phyloP scores from a whole-genome alignment of 164 flowering plant genomes.

The Stephania cephalantha region DNA sequence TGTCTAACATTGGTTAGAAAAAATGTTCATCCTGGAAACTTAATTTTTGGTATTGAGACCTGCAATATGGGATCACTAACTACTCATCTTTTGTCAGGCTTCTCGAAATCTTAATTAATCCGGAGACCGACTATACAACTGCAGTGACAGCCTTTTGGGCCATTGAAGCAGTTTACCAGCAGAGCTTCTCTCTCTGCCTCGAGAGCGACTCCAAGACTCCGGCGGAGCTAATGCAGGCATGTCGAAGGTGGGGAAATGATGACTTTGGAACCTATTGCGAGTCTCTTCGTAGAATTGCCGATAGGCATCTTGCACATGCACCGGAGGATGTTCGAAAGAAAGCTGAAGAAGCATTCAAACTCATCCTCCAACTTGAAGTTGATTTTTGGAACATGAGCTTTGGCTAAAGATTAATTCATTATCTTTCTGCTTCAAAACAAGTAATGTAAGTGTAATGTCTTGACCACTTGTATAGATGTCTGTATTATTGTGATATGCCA shows the following conservation, averaged over 20 bases:
- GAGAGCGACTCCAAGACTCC: slow-evolving; percentile 52
- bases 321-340: slow-evolving; percentile 29
- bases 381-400: slow-evolving; percentile 92
- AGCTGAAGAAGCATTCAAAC: slow-evolving; percentile 52
- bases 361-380: slow-evolving; percentile 61
- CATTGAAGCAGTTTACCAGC: slow-evolving; percentile 78
- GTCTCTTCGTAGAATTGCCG: slow-evolving; percentile 47
- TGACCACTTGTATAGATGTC: too few relatives aligned
- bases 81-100: slow-evolving; percentile 31
- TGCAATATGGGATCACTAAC: neutral
- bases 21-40: neutral
- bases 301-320: slow-evolving; percentile 44
- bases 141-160: slow-evolving; percentile 82
- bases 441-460: too few relatives aligned
- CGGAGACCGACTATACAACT: slow-evolving; percentile 54
- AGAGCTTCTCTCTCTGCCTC: slow-evolving; percentile 73
- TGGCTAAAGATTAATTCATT: slow-evolving; percentile 19
- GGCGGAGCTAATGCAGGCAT: slow-evolving; percentile 56
- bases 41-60: too few relatives aligned
- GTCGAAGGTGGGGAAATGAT: slow-evolving; percentile 84
- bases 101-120: slow-evolving; percentile 48
- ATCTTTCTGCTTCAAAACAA: neutral
- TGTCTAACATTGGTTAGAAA: too few relatives aligned
- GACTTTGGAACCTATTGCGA: slow-evolving; percentile 57
- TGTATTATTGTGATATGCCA: too few relatives aligned